Base-by-base conservation (phyloP, 495 filamentous ascomycete genomes). In the Neurospora tetrasperma region DNA sequence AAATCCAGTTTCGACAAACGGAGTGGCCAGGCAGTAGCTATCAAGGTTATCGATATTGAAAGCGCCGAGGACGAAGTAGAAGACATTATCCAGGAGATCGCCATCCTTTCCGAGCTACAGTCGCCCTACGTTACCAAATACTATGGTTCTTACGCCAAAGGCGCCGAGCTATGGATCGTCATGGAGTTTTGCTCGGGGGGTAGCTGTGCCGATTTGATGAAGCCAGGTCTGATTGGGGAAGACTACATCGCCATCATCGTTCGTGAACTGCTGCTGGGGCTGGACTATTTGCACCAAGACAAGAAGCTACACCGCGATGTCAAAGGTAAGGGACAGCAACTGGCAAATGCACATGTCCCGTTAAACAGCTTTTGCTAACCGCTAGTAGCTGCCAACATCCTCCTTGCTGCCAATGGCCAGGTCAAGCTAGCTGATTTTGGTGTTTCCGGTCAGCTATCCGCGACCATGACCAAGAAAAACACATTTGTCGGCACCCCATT, bases 401-500 rank as follows among this genome's bases (percentile, higher is more conserved):
- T 98, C 40, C 86, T 99, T 8, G 90, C 91, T 39, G 88, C 93
- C 39, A 94, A 91, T 77, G 96, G 96, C 5, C 94, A 98, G 81
- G 96, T 99, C 72, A 99, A 99, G 80, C 84, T 99, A 72, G 96
- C 96, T 10, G 96, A 99, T 82, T 99, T 99, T 83, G 96, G 96
- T 62, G 96, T 99, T 18, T 97, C 95, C 31, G 94, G 95, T 16
- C 96, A 99, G 78, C 86, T 99, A n/a, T 94, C 95, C 31, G 93
- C 94, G 2, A 98, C 96, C n/a, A 98, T 98, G 93, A 97, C 96
- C 35, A 97, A 98, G 83, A 97, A 97, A 82, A 99, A 98, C 78
- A 99, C 96, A 0, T 99, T 99, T 79, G 96, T 99, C 31, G 96
- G 96, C 16, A 98, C 96, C 3, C 96, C 96, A 1, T 99, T 98